Evolutionary conservation across 2,329 filamentous ascomycete genomes (phyloP), one percentile per base, ranked within the genome.

Genomic region (Aureobasidium lini): DNA sequence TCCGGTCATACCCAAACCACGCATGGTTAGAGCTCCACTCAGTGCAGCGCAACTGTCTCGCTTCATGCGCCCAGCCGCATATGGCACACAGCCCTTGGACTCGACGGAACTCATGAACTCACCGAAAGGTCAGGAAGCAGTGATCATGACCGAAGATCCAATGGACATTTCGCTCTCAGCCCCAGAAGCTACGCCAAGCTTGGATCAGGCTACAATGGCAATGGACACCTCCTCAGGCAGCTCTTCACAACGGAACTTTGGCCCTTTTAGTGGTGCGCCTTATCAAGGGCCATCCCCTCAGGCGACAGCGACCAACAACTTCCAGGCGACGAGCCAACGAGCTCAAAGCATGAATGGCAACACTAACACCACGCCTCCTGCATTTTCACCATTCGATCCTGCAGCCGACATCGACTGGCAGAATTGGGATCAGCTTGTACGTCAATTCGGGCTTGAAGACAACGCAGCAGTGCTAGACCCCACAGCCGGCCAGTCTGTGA

Each of bases 341-440:
- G 8, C 29, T 29, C 6, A 46, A 36, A 53, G 16, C 8, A 39
- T 40, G 37, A 29, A 10, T 29, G 2, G 23, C 28, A 52, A 11
- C 13, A 34, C 31, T 4, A 57, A 57, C 29, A n/a, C 31, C 1
- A 57, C 52, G 10, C 54, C 54, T 15, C 54, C 54, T n/a, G 36
- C 32, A 3, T 57, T 60, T 7, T 60, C 59, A 4, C 59, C 62
- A 4, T 62, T 75, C 63, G 74, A 75, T 23, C 70, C 71, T 6
- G 71, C 69, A 1, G 70, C 68, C 11, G 74, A 71, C 36, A 59
- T 79, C 62, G 74, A 79, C 53, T 80, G 77, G 77, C 71, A 76
- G 42, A 73, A 70, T 39, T 79, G 76, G 75, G 77, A 79, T 46
- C 74, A 78, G 63, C 69, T 80, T 60, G 76, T 79, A 2, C 67